Evolutionary conservation across 176 grass and related monocot genomes (phyloP).

Genomic region (Lolium rigidum): DNA sequence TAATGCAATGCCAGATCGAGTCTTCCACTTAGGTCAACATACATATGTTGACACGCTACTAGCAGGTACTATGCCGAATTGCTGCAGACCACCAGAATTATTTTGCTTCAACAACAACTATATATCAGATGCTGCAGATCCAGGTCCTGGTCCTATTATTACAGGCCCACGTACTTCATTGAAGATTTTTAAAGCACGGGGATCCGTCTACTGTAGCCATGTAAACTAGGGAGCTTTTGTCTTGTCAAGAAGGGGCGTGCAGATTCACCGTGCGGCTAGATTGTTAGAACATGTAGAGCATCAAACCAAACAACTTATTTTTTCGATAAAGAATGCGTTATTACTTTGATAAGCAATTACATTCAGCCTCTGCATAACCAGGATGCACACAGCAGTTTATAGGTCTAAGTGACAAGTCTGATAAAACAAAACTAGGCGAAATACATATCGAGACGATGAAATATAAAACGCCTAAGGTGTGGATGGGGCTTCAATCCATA

Average conservation of each 20-base stretch:
- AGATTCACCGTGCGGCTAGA: conserved; percentile 12
- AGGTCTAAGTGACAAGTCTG: no score
- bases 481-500: no score
- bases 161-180: not conserved
- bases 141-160: conserved; percentile 5
- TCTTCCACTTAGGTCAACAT: not conserved
- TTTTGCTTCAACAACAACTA: not conserved
- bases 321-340: no score
- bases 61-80: not conserved
- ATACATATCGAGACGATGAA: no score
- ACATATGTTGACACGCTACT: not conserved
- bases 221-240: conserved; percentile 11
- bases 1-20: not conserved
- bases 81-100: not conserved
- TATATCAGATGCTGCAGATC: conserved; percentile 9
- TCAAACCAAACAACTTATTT: conserved; percentile 1
- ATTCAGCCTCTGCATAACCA: no score
- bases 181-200: not conserved
- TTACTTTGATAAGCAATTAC: no score
- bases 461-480: no score
- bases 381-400: no score
- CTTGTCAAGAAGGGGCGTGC: conserved; percentile 16
- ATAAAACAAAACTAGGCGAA: no score
- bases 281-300: not conserved
- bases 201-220: not conserved